phyloP scores from a whole-genome alignment of 2,329 filamentous ascomycete species.

The Fusarium udum region DNA sequence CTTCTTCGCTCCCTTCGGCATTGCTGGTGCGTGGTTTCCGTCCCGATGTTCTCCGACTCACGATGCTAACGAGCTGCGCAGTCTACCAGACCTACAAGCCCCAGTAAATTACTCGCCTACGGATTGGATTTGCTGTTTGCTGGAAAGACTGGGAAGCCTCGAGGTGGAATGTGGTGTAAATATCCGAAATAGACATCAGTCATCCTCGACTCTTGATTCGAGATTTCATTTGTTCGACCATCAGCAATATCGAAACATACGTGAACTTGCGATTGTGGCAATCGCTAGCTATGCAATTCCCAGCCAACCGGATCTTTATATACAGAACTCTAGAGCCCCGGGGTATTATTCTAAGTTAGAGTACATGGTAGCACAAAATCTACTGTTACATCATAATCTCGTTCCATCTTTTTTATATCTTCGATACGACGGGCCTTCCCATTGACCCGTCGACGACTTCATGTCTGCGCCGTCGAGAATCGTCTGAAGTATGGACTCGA shows the following conservation, averaged over 20 bases:
- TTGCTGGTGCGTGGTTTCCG: conserved; percentile 63
- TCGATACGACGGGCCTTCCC: conserved; percentile 35
- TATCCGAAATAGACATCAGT: conserved; percentile 49
- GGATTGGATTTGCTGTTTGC: conserved; percentile 21
- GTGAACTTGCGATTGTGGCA: background rate
- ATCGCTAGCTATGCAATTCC: background rate
- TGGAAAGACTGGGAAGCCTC: conserved; percentile 35
- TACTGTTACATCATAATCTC: conserved; percentile 43
- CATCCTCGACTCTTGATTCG: conserved; percentile 40
- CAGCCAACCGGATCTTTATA: conserved; percentile 1
- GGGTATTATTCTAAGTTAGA: conserved; percentile 39
- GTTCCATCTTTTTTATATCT: conserved; percentile 44
- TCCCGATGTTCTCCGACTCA: conserved; percentile 1
- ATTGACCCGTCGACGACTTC: conserved; percentile 42
- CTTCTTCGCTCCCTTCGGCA: conserved; percentile 70
- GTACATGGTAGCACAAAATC: conserved; percentile 41
- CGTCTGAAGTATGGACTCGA: conserved; percentile 57
- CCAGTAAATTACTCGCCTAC: conserved; percentile 43
- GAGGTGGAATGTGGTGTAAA: conserved; percentile 45
- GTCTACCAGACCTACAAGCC: conserved; percentile 60
- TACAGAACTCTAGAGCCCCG: conserved; percentile 24
- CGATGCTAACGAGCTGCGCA: conserved; percentile 45
- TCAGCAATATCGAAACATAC: background rate
- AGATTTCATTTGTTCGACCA: conserved; percentile 39
- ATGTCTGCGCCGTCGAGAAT: conserved; percentile 51